phyloP scores from a whole-genome alignment of 2,329 filamentous ascomycete species.

The Xylariales sp. region DNA sequence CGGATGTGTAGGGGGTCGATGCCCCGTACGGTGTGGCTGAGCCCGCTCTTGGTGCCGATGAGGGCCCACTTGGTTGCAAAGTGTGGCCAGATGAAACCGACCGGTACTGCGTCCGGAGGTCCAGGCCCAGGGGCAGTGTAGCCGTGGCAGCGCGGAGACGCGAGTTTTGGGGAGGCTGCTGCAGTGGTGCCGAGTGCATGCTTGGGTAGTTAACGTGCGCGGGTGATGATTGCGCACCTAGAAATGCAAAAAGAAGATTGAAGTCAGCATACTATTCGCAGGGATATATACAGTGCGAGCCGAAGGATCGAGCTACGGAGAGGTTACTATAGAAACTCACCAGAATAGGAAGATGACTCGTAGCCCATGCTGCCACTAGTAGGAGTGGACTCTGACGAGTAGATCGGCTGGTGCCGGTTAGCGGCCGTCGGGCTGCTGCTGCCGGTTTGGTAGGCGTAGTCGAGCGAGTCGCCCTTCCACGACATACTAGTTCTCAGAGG shows the following conservation, averaged over 20 bases:
- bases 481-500: constrained; percentile 57
- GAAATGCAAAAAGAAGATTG: constrained; percentile 31
- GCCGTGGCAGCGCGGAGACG: constrained; percentile 42
- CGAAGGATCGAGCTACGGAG: not conserved
- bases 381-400: constrained; percentile 44
- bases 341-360: constrained; percentile 47
- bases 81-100: constrained; percentile 21
- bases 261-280: too few species aligned
- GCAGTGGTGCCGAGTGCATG: constrained; percentile 34
- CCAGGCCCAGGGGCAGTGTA: constrained; percentile 24
- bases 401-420: constrained; percentile 44
- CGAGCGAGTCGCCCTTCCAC: constrained; percentile 58
- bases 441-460: constrained; percentile 49
- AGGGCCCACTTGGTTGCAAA: constrained; percentile 22
- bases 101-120: constrained; percentile 26
- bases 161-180: constrained; percentile 39
- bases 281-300: too few species aligned
- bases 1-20: constrained; percentile 42
- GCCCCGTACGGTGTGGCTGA: constrained; percentile 35
- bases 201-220: constrained; percentile 46
- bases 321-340: constrained; percentile 30
- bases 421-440: constrained; percentile 41
- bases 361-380: constrained; percentile 40
- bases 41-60: constrained; percentile 27
- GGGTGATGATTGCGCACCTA: constrained; percentile 41